phyloP scores from a whole-genome alignment of 768 basidiomycete genomes.

The Jaapia argillacea region DNA sequence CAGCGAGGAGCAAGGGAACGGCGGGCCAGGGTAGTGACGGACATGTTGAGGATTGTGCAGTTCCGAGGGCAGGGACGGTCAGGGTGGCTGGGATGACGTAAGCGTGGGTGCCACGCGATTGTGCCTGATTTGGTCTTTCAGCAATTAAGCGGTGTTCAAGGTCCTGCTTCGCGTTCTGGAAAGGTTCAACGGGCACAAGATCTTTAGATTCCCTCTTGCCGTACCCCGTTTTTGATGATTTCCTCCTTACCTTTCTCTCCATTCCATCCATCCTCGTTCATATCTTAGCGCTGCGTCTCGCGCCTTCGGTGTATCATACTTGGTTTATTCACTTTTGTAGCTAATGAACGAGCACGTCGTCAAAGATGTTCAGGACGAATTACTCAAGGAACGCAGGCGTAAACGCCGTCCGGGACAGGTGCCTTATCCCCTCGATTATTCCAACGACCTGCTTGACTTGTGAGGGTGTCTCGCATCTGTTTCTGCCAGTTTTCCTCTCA shows the following conservation, averaged over 20 bases:
- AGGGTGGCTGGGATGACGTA: not conserved
- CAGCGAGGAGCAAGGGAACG: not conserved
- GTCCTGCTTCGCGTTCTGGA: too few species aligned
- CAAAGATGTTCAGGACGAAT: slow-evolving; percentile 36
- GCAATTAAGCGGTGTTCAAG: not conserved
- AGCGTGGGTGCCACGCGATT: not conserved
- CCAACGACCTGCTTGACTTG: slow-evolving; percentile 42
- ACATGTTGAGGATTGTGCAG: not conserved
- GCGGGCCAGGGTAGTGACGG: not conserved
- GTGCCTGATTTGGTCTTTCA: not conserved
- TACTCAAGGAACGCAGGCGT: slow-evolving; percentile 28
- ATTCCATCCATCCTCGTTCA: too few species aligned
- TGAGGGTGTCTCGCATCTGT: slow-evolving; percentile 20
- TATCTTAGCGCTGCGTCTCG: too few species aligned
- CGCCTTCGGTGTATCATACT: too few species aligned
- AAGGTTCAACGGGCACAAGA: too few species aligned
- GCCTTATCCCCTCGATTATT: slow-evolving; percentile 46
- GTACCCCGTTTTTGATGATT: not conserved
- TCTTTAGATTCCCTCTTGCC: not conserved
- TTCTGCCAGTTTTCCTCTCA: slow-evolving; percentile 3
- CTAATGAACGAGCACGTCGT: slow-evolving; percentile 5
- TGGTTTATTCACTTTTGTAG: too few species aligned
- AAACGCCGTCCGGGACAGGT: slow-evolving; percentile 37
- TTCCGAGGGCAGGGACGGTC: not conserved
- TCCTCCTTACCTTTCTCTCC: not conserved